Evolutionary conservation across 129 eudicot genomes (phyloP).

Genomic region (Kitagawia praeruptora): DNA sequence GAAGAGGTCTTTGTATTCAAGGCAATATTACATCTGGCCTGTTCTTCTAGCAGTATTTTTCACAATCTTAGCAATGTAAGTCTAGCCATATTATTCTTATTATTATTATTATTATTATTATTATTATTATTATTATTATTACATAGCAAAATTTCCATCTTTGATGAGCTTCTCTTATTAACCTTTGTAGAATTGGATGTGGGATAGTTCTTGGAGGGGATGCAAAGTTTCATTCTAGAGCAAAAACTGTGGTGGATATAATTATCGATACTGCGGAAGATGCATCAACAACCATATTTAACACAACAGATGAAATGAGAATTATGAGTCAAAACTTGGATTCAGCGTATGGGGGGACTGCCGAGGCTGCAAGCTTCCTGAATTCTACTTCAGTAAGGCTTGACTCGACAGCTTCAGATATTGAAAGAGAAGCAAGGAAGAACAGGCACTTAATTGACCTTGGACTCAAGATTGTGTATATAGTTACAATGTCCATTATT

Average conservation of each 20-base stretch:
- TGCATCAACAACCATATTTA: slow-evolving; percentile 66
- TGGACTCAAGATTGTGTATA: slow-evolving; percentile 59
- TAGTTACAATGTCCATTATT: slow-evolving; percentile 37
- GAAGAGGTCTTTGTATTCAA: slow-evolving; percentile 33
- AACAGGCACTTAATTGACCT: slow-evolving; percentile 47
- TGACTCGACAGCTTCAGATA: slow-evolving; percentile 50
- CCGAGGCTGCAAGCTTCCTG: slow-evolving; percentile 47
- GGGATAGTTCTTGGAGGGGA: slow-evolving; percentile 79
- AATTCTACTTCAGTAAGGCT: slow-evolving; percentile 52
- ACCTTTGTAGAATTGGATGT: slow-evolving; percentile 43
- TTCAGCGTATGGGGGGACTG: slow-evolving; percentile 26
- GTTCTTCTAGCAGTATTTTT: slow-evolving; percentile 41
- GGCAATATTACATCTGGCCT: slow-evolving; percentile 48
- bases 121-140: no score
- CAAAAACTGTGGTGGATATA: slow-evolving; percentile 52
- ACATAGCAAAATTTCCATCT: slow-evolving; percentile 1
- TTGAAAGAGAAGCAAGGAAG: slow-evolving; percentile 56
- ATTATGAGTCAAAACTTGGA: slow-evolving; percentile 38
- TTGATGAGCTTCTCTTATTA: not conserved
- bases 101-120: not conserved
- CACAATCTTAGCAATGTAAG: slow-evolving; percentile 68
- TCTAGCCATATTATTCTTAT: not conserved
- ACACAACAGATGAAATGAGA: slow-evolving; percentile 75
- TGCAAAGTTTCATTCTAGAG: slow-evolving; percentile 58
- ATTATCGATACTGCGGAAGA: slow-evolving; percentile 70